Percentiles rank a stretch among this genome's conserved stretches.
phyloP scores from a whole-genome alignment of 176 grass and related monocot genomes.

The Pharus latifolius region DNA sequence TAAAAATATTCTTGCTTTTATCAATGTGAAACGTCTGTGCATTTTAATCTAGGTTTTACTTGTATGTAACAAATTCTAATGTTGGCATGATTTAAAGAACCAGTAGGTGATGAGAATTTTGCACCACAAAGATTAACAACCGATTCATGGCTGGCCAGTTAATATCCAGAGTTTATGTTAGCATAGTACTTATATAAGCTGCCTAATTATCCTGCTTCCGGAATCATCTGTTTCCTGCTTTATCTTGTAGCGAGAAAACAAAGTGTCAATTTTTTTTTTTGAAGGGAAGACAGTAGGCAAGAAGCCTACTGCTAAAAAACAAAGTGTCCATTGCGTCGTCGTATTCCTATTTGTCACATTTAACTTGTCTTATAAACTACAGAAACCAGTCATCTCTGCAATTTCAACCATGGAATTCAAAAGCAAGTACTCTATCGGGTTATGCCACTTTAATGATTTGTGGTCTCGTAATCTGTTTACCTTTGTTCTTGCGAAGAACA shows the following conservation, averaged over 20 bases:
- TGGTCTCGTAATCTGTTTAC: background rate
- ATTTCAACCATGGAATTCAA: background rate
- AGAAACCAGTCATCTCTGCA: background rate
- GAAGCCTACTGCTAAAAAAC: too few relatives aligned
- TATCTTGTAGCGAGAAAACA: too few relatives aligned
- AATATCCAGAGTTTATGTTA: too few relatives aligned
- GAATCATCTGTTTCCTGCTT: too few relatives aligned
- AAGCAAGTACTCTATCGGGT: background rate
- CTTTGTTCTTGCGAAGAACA: background rate
- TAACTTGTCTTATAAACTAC: background rate
- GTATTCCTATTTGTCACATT: background rate
- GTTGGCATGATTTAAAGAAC: background rate
- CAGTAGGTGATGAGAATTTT: background rate
- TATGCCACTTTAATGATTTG: background rate
- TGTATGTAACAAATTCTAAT: background rate
- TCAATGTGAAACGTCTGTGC: background rate
- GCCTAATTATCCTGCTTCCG: too few relatives aligned
- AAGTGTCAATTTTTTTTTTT: too few relatives aligned
- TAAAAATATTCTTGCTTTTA: background rate
- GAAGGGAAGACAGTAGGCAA: too few relatives aligned
- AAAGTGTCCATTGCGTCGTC: too few relatives aligned
- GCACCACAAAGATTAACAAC: background rate
- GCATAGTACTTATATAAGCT: too few relatives aligned
- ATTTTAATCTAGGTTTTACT: too few relatives aligned
- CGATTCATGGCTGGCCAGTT: background rate